Conservation (phyloP, 2,329 filamentous ascomycete species). For the Talaromyces sp. region DNA sequence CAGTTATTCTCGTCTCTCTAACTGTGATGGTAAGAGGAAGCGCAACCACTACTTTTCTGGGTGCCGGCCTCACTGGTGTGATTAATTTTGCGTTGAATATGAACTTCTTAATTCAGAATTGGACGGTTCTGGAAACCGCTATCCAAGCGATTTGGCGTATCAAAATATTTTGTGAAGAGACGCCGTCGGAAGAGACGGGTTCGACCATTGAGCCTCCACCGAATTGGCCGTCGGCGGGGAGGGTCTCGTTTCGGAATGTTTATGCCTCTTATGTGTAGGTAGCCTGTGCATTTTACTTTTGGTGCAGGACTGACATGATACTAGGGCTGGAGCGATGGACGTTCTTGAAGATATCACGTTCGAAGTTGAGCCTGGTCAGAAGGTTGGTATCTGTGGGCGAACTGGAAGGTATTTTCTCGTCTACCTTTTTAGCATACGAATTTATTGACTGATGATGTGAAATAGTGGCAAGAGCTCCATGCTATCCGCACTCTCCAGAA, state of each 20-base stretch:
- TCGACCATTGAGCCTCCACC: background rate
- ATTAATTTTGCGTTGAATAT: constrained; percentile 44
- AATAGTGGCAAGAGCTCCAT: constrained; percentile 43
- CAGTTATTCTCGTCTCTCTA: constrained; percentile 48
- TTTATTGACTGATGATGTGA: no score
- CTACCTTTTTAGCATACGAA: no score
- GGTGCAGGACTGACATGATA: background rate
- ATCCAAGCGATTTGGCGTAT: constrained; percentile 56
- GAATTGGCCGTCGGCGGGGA: background rate
- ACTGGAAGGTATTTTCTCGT: background rate
- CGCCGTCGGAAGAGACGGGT: constrained; percentile 40
- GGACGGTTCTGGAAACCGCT: constrained; percentile 57
- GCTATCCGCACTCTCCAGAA: constrained; percentile 39
- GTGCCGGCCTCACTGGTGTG: constrained; percentile 50
- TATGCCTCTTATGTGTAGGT: constrained; percentile 8
- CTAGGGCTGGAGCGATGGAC: constrained; percentile 19
- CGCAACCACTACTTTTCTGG: constrained; percentile 16
- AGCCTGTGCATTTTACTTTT: background rate
- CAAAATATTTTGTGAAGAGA: constrained; percentile 48
- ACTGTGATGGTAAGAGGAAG: constrained; percentile 38
- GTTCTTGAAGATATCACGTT: constrained; percentile 48
- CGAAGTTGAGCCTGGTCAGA: constrained; percentile 40
- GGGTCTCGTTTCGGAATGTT: background rate
- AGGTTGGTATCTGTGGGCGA: constrained; percentile 40
- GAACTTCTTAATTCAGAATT: constrained; percentile 51